Base-by-base conservation (phyloP, 2,329 filamentous ascomycete genomes). In the Magnaporthiopsis rhizophila region DNA sequence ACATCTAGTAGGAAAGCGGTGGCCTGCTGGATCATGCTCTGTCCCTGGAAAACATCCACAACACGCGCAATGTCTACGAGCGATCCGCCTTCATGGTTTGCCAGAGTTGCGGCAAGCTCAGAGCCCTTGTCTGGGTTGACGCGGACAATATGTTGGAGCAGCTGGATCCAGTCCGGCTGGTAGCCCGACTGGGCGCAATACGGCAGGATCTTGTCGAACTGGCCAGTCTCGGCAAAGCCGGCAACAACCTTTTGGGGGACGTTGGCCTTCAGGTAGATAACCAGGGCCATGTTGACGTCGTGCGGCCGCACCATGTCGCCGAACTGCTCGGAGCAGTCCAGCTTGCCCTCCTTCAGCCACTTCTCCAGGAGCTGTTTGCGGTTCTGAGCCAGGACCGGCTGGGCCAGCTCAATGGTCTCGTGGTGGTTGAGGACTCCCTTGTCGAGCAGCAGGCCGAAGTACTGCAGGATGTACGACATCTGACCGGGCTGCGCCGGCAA, bases 1-100 rank as follows among this genome's bases (percentile, higher is more conserved):
- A 93, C 94, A 77, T 99, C 95, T 32, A 99, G 85, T 62, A 99
- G 80, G 85, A 99, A 99, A n/a, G 94, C 93, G 3, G 96, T 99
- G 9, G 94, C 94, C 77, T 97, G 92, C 75, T 98, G 96, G 62
- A 98, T 86, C 92, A 98, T 95, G 72, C 92, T 93, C 77, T 99
- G 95, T 12, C 93, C 93, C 77, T 97, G 90, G 88, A 99, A 99
- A 66, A 99, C 92, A 75, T 99, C 95, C 61, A 97, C 92, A 30
- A 97, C 93, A 60, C 94, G 91, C 74, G 97, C 92, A 65, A 98
- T 86, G 71, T 98, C 95, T 69, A 99, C 89, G 65, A 97, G 80
- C 30, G 93, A 89, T 32, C 92, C 93, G 66, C 88, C 87, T 73
- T 96, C 91, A 70, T 95, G 89, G 75, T 95, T 97, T 58, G 91